These are phyloP conservation scores for Diaporthe ilicicola DNA, from an alignment of 2,329 filamentous ascomycete genomes.

Conservation along the genomic window DNA sequence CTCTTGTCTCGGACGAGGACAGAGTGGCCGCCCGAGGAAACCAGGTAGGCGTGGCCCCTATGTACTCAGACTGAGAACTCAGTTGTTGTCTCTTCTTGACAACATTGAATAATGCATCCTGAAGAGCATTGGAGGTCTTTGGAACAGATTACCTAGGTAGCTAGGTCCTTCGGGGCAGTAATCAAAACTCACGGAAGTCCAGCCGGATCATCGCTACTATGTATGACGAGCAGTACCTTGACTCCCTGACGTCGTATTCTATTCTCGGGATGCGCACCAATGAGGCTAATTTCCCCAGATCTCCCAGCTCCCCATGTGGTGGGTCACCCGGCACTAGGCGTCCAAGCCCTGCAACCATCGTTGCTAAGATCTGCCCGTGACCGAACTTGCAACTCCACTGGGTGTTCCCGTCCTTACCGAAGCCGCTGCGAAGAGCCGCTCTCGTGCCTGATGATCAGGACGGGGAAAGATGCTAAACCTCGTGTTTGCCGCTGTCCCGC, in stretches of 20 bases:
- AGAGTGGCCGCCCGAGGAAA: background rate
- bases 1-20: background rate
- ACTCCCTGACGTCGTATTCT: constrained; percentile 21
- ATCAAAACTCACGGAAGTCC: background rate
- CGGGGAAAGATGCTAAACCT: constrained; percentile 8
- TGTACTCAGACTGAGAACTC: background rate
- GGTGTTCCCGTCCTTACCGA: background rate
- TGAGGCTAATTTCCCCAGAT: constrained; percentile 19
- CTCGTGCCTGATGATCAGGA: constrained; percentile 11
- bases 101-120: background rate
- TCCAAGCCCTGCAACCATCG: constrained; percentile 4
- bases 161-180: background rate
- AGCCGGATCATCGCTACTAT: background rate
- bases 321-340: constrained; percentile 3
- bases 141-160: no score
- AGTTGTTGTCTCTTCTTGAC: background rate
- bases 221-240: constrained; percentile 4
- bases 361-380: constrained; percentile 6
- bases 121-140: background rate
- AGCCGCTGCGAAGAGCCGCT: background rate
- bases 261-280: constrained; percentile 14
- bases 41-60: background rate
- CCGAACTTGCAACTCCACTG: constrained; percentile 4
- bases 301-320: constrained; percentile 1
- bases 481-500: background rate